These are phyloP conservation scores for Sarocladiaceae sp. DNA, from an alignment of 2,329 filamentous ascomycete genomes.

Conservation along the genomic window DNA sequence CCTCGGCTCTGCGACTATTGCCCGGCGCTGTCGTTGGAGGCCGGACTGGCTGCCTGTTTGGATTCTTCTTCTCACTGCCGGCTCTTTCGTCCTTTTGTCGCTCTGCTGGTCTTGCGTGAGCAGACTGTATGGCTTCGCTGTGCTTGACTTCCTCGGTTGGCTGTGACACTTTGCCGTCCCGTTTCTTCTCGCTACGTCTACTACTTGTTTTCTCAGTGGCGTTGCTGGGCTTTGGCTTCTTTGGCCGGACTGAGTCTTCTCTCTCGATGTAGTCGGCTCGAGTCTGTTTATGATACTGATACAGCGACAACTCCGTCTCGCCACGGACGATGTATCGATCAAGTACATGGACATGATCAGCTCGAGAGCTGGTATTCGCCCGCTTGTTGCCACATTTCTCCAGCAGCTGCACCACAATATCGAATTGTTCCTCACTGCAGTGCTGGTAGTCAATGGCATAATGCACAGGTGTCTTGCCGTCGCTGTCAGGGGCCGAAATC, in stretches of 20 bases:
- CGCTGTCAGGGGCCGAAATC: background rate
- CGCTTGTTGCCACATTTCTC: background rate
- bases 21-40: background rate
- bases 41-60: background rate
- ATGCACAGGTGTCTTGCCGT: background rate
- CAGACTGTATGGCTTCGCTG: too few species aligned
- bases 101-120: background rate
- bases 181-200: background rate
- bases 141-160: too few species aligned
- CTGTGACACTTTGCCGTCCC: too few species aligned
- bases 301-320: too few species aligned
- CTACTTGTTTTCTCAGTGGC: background rate
- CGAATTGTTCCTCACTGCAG: background rate
- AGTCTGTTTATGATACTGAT: conserved; percentile 2
- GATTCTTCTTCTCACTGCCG: background rate
- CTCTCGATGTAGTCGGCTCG: too few species aligned
- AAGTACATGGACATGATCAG: background rate
- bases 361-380: background rate
- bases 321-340: too few species aligned
- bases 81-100: background rate
- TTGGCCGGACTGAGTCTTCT: too few species aligned
- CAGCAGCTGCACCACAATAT: conserved; percentile 1
- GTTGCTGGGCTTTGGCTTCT: background rate
- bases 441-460: background rate
- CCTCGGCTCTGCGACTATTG: background rate